Evolutionary conservation across 2,329 filamentous ascomycete species (phyloP), one percentile per base, ranked within the genome.

Genomic region (Trichoderma pleuroti): DNA sequence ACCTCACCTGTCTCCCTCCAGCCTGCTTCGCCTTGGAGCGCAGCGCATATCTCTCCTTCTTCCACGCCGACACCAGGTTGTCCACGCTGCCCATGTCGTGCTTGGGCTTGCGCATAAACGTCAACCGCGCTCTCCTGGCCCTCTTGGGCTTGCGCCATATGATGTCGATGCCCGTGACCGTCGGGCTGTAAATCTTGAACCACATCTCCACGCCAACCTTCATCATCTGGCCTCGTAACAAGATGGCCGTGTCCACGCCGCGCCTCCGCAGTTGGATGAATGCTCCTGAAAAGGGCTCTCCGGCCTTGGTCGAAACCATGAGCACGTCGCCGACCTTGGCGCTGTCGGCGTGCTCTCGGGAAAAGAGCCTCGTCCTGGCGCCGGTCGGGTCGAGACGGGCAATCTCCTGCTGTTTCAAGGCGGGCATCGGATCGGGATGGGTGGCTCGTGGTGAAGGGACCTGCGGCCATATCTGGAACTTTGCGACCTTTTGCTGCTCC

Each of bases 181-280:
- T 92, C 72, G 95, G 95, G 78, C 90, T 93, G 85, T 96, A 98
- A 71, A 98, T 86, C 86, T 99, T 99, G 82, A 92, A 94, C 91
- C 93, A 97, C 93, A 97, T 96, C 87, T 99, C 96, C 72, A 97
- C 93, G 72, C 93, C 93, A 8, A 97, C 89, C 76, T 92, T 89
- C 75, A 93, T 94, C 76, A 99, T 84, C 79, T 97, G 90, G 76
- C 95, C 95, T 70, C 96, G 88, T 72, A 99, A 86, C 72, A 97
- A 84, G 69, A 99, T 91, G 5, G 92, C 92, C 3, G 93, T 97
- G 83, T 98, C 95, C 72, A 96, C 88, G 72, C 94, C 94, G n/a
- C 92, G 87, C 68, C 93, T 87, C 70, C 94, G 92, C 79, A 99
- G 94, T 78, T 92, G 92, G 78, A 99, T 86, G 77, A 93, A 92